A percentile compares a stretch with the other conserved stretches of the same genome.
Evolutionary conservation across 257 asterid species (phyloP).

Genomic region (Salvia rosmarinus): DNA sequence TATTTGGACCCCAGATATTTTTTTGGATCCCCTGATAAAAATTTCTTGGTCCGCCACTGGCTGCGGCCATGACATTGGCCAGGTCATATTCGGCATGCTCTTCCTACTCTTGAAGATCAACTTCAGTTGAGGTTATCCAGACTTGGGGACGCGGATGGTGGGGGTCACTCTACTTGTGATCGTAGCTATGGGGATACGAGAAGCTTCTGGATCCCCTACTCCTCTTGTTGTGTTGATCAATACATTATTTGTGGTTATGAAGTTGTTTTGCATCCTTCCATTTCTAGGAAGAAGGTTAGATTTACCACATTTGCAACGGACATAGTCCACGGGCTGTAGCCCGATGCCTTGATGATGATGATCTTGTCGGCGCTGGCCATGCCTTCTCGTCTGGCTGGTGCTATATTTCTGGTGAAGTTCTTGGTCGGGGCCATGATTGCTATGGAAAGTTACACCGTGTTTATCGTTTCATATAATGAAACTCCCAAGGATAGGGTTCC

Average conservation of each 20-base stretch:
- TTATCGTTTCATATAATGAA: conserved; percentile 85
- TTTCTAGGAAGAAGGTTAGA: conserved; percentile 76
- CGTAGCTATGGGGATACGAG: conserved; percentile 84
- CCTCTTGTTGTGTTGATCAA: conserved; percentile 51
- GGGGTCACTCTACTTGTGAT: conserved; percentile 77
- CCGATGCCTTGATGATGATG: conserved; percentile 89
- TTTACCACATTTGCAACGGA: conserved; percentile 94
- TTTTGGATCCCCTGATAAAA: no score
- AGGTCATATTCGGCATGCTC: conserved; percentile 59
- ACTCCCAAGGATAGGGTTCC: conserved; percentile 90
- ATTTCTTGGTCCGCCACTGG: no score
- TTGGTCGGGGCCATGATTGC: conserved; percentile 90
- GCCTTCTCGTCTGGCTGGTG: conserved; percentile 93
- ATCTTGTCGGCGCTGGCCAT: conserved; percentile 92
- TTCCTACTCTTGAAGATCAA: conserved; percentile 83
- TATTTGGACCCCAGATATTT: no score
- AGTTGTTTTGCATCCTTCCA: conserved; percentile 22
- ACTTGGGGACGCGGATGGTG: conserved; percentile 84
- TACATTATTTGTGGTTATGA: conserved; percentile 57
- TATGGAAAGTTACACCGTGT: conserved; percentile 90
- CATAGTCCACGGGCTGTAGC: conserved; percentile 93
- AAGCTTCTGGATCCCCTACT: conserved; percentile 65
- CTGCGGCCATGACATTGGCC: conserved; percentile 86
- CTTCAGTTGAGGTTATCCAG: conserved; percentile 71
- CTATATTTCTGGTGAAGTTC: conserved; percentile 79